Evolutionary conservation across 441 rosid genomes (phyloP), one percentile per base, ranked within the genome.

Genomic region (Gossypium gossypioides): DNA sequence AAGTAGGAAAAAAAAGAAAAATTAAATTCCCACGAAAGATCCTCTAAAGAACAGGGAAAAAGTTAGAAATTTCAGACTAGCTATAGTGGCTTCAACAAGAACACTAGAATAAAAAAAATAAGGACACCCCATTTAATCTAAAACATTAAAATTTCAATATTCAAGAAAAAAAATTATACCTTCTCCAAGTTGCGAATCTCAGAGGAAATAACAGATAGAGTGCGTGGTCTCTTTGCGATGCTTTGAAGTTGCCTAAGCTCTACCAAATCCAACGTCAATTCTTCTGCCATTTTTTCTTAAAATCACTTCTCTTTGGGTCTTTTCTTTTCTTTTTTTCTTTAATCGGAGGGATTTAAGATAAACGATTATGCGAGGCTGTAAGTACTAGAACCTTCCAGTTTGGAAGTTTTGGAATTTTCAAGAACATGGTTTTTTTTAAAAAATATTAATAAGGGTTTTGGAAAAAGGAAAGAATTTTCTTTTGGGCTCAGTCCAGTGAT

Each of bases 151-250:
- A 5, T 15, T 34, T 16, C 13, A 54, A 21, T 19, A 29, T 16
- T 13, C 4, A 42, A 1, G 12, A 72, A 12, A 13, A 6, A 13
- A 0, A 56, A 2, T 2, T 2, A 21, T 48, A 94, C 96, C 97
- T 89, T 92, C 71, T 89, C 96, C 81, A 94, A 75, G 77, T 72
- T 83, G 32, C 59, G 58, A 68, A 91, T 90, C 82, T 91, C 89
- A 40, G 95, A 79, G 44, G 81, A 68, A 72, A 93, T 82, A 69
- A 93, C 79, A 69, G 84, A 85, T 59, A 86, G 72, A 42, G 89
- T 80, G 5, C 88, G 86, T 63, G 95, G 97, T 59, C 97, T 83
- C 81, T 91, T 91, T 4, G 96, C 92, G 58, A 87, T 61, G 83
- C 75, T 85, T 57, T 84, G 90, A 6, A 93, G 81, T 12, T 87